These are phyloP conservation scores for Lizanozyma gosingica DNA, from an alignment of 1,139 yeast species.

Conservation along the genomic window DNA sequence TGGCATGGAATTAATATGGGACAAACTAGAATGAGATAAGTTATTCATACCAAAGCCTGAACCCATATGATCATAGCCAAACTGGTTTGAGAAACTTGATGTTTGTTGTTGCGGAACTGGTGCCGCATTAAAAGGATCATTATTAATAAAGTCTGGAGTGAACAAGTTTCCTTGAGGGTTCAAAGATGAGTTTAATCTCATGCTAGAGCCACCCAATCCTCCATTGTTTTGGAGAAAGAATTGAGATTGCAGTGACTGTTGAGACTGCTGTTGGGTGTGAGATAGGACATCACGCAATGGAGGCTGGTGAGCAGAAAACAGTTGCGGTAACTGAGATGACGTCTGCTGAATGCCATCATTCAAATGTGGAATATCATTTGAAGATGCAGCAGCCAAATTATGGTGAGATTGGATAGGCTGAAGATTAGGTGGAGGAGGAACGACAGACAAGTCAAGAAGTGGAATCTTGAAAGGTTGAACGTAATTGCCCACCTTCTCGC, in stretches of 20 bases:
- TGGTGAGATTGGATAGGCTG: conserved; percentile 1
- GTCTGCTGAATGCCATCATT: background rate
- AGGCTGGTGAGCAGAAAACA: background rate
- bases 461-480: conserved; percentile 57
- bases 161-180: conserved; percentile 16
- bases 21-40: conserved; percentile 4
- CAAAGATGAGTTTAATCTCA: conserved; percentile 14
- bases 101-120: conserved; percentile 9
- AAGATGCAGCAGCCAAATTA: background rate
- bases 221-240: conserved; percentile 5
- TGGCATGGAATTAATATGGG: conserved; percentile 15
- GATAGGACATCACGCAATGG: conserved; percentile 1
- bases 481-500: conserved; percentile 38
- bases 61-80: conserved; percentile 19
- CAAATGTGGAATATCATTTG: background rate
- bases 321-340: background rate
- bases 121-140: conserved; percentile 16
- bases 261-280: conserved; percentile 2
- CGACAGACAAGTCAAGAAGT: conserved; percentile 26
- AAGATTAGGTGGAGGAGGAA: conserved; percentile 4
- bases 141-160: conserved; percentile 18
- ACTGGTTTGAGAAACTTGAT: conserved; percentile 10
- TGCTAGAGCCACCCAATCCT: conserved; percentile 17
- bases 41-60: conserved; percentile 10
- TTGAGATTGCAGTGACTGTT: conserved; percentile 8